Evolutionary conservation across 1,139 yeast species (phyloP).

Genomic region (Torulaspora pretoriensis): DNA sequence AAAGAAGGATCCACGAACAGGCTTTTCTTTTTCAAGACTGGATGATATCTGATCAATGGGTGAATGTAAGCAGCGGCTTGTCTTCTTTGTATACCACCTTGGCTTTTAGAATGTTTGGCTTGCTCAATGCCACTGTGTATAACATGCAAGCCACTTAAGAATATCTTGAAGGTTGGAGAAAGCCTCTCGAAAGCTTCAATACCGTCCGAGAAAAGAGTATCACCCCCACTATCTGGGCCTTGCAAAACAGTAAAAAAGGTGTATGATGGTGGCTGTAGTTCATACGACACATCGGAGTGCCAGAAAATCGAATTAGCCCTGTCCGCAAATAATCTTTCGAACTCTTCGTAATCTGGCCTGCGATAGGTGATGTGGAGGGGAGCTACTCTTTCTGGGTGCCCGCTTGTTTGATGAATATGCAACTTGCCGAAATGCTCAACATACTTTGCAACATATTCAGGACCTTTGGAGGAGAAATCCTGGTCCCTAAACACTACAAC

Average conservation of each 20-base stretch:
- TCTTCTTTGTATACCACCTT: constrained; percentile 65
- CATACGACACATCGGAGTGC: constrained; percentile 72
- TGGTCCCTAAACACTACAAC: constrained; percentile 49
- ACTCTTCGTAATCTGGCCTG: constrained; percentile 43
- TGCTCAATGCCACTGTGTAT: constrained; percentile 67
- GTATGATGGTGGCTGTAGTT: constrained; percentile 64
- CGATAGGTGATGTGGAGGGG: constrained; percentile 62
- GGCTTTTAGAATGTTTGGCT: constrained; percentile 50
- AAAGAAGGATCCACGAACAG: constrained; percentile 59
- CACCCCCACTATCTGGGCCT: constrained; percentile 71
- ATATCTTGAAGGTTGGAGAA: constrained; percentile 55
- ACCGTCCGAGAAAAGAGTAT: constrained; percentile 62
- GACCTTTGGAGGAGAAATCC: constrained; percentile 56
- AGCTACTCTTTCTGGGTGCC: constrained; percentile 56
- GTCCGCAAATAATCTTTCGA: constrained; percentile 38
- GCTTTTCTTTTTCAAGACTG: constrained; percentile 60
- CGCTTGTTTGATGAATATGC: constrained; percentile 72
- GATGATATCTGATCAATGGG: constrained; percentile 66
- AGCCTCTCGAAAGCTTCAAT: constrained; percentile 66
- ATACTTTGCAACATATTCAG: constrained; percentile 49
- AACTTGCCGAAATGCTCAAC: constrained; percentile 64
- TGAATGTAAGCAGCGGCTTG: constrained; percentile 56
- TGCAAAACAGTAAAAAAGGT: constrained; percentile 59
- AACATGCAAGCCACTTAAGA: constrained; percentile 55
- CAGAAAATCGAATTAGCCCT: constrained; percentile 43